Evolutionary conservation across 306 rosid genomes (phyloP).

Genomic region (Cicer cuneatum): DNA sequence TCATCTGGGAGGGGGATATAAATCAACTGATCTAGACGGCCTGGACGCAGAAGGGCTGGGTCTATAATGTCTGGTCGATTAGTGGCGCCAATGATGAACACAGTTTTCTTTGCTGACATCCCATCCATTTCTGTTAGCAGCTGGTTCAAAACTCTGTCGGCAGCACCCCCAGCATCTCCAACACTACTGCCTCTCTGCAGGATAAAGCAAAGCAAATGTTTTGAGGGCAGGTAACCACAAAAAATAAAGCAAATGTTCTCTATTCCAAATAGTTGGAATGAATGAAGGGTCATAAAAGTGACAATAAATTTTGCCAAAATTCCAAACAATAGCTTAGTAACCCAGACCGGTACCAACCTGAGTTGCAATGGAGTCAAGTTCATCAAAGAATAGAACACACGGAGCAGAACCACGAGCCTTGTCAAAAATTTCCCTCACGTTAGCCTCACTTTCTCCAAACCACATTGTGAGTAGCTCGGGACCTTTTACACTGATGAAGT

Average conservation of each 20-base stretch:
- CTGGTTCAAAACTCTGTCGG: conserved; percentile 95
- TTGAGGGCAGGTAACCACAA: background rate
- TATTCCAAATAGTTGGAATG: background rate
- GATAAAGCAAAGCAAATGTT: conserved; percentile 36
- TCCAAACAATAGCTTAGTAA: conserved; percentile 7
- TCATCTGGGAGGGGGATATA: conserved; percentile 98
- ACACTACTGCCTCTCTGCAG: conserved; percentile 93
- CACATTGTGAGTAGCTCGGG: conserved; percentile 99
- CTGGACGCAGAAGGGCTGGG: conserved; percentile 97
- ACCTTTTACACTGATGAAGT: conserved; percentile 96
- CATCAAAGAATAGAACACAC: conserved; percentile 97
- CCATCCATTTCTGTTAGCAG: conserved; percentile 98
- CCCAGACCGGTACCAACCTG: conserved; percentile 63
- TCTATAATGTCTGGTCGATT: conserved; percentile 97
- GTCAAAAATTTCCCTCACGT: conserved; percentile 97
- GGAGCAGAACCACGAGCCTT: conserved; percentile 99
- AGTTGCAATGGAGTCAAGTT: conserved; percentile 98
- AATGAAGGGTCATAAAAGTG: conserved; percentile 28
- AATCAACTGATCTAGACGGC: conserved; percentile 96
- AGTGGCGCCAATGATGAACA: conserved; percentile 95
- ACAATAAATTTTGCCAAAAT: conserved; percentile 2
- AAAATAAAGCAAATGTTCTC: conserved; percentile 19
- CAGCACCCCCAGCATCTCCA: conserved; percentile 99
- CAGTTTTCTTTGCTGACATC: conserved; percentile 97
- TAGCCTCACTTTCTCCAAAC: conserved; percentile 99